Evolutionary conservation across 169 alveolate genomes (phyloP), one percentile per base, ranked within the genome.

Genomic region (Eimeria maxima): DNA sequence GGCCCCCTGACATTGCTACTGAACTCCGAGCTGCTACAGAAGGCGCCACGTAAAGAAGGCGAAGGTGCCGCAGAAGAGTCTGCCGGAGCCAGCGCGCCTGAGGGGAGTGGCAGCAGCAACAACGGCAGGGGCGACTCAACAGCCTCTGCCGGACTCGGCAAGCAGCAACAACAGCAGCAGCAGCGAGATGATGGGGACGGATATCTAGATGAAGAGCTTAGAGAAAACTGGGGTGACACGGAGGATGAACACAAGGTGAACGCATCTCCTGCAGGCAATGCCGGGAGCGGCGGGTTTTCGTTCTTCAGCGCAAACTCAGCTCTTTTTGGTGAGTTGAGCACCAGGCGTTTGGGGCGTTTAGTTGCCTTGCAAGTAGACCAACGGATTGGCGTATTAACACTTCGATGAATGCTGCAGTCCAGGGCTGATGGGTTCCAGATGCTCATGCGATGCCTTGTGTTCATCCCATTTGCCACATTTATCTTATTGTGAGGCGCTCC

Each of bases 1-100:
- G 96, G 96, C 13, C 96, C 96, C 20, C 88, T 80, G 71, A 93
- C 96, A 14, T 88, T 93, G 38, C 87, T 93, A 27, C 93, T 93
- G 20, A 74, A 88, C 78, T 74, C 96, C 27, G 93, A 60, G 60
- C 45, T 87, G 24, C 50, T 93, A 50, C 78, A 93, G 74, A 74
- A 83, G 33, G 93, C 81, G 10, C 53, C 45, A 29, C 24, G 78
- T 20, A 53, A 45, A 22, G 71, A 44, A 5, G 33, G 55, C 8
- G 80, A 60, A 44, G n/a, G 8, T 78, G 55, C 55, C 22, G 2
- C 10, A 47, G 80, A 50, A 55, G 78, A 29, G 47, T 67, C 47
- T 67, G 24, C 47, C 8, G 73, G 73, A 24, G 50, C 90, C 38
- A 53, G 90, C n/a, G 71, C 47, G 65, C 45, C 83, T 24, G 55